Base-by-base conservation (phyloP, 352 stramenopile species). In the Phytophthora capsici region DNA sequence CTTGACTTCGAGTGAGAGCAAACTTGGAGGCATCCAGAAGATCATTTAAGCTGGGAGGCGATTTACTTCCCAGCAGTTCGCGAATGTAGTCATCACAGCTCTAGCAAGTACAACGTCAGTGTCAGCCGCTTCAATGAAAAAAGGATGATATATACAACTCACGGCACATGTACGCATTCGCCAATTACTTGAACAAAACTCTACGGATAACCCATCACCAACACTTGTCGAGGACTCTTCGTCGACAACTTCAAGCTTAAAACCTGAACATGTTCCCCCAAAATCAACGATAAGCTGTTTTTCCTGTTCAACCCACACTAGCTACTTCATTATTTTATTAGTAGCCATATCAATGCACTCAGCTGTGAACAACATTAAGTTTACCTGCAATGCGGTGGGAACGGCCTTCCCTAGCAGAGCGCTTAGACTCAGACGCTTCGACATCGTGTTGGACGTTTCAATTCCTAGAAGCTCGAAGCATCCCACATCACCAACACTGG, bases 371-470 rank as follows among this genome's bases (percentile, higher is more conserved):
- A 26, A 28, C 25, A 34, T n/a, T 8, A 34, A 4, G 1, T 23
- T 57, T 62, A 71, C 70, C 54, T 57, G 57, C 0, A 70, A 45
- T 17, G 49, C 57, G 22, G 53, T n/a, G 6, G 54, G 28, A 41
- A 69, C 38, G 4, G 46, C 54, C 38, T 57, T 59, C 19, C 52
- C 55, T 17, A 77, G 19, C 12, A 79, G 40, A 37, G 60, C 16
- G 26, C 43, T 70, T n/a, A 75, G 28, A 40, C 50, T 68, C 9
- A 77, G 32, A 14, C 56, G 46, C 43, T 65, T 75, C 16, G 62
- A 68, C 28, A 57, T 45, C 7, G 63, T 69, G 38, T 30, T 52
- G 5, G 38, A 45, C 17, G 63, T 63, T 44, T 55, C 28, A 40
- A 78, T 70, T 4, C 38, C 30, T 19, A 62, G 16, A 8, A 62